phyloP scores from a whole-genome alignment of 257 asterid species.

The Nicotiana paniculata region DNA sequence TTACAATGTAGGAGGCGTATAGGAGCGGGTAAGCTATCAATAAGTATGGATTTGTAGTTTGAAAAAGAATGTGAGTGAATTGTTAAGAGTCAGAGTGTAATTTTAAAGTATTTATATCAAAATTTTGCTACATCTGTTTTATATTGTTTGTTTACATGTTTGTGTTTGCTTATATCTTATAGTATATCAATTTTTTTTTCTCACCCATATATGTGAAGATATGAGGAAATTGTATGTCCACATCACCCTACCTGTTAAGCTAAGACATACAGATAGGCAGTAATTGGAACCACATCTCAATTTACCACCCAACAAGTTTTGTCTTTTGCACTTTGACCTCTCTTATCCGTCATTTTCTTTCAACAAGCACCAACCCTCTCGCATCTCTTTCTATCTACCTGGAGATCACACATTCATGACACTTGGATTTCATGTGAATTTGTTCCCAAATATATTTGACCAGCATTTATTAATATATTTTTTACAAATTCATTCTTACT shows the following conservation, averaged over 20 bases:
- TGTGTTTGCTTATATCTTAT: neutral
- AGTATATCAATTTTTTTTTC: neutral
- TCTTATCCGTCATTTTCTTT: neutral
- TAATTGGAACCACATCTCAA: constrained; percentile 16
- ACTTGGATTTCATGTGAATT: neutral
- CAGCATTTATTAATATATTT: neutral
- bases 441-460: neutral
- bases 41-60: neutral
- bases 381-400: neutral
- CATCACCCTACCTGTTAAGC: constrained; percentile 5
- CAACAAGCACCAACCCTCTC: neutral
- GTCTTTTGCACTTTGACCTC: constrained; percentile 19
- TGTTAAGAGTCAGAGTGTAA: neutral
- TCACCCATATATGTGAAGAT: neutral
- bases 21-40: neutral
- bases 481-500: neutral
- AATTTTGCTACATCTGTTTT: neutral
- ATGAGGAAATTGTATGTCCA: neutral
- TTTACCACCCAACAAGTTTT: constrained; percentile 4
- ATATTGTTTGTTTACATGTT: neutral
- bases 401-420: neutral
- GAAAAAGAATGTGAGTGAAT: neutral
- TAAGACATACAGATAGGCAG: constrained; percentile 3
- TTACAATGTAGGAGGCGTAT: neutral
- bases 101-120: neutral